Percentiles rank a stretch among this genome's conserved stretches.
phyloP scores from a whole-genome alignment of 176 grass and related monocot species.

The Eragrostis nindensis region DNA sequence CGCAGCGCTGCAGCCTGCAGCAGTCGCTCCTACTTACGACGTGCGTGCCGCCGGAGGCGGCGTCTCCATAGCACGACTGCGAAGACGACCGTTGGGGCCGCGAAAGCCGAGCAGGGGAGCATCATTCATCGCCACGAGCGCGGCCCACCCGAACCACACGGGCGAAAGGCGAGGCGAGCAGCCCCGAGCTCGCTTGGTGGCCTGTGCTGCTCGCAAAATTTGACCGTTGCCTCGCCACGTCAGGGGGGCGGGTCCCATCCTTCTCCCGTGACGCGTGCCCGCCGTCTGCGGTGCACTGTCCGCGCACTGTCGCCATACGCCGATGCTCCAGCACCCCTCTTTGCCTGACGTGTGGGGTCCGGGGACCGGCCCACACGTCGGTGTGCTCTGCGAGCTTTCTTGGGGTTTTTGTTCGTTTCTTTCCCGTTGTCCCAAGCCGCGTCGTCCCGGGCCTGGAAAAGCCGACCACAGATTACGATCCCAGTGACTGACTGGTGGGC shows the following conservation, averaged over 20 bases:
- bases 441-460: neutral
- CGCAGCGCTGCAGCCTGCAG: neutral
- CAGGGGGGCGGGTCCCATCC: neutral
- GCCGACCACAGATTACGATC: neutral
- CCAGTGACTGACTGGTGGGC: neutral
- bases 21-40: neutral
- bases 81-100: constrained; percentile 44
- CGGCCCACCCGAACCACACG: constrained; percentile 14
- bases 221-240: constrained; percentile 64
- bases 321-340: neutral
- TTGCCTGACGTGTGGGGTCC: constrained; percentile 5
- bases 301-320: constrained; percentile 22
- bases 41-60: constrained; percentile 8
- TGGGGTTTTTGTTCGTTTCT: constrained; percentile 16
- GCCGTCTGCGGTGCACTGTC: neutral
- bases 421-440: constrained; percentile 38
- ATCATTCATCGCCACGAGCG: constrained; percentile 25
- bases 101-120: constrained; percentile 35
- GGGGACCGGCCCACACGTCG: neutral
- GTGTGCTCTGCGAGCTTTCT: neutral
- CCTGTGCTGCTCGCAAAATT: constrained; percentile 43
- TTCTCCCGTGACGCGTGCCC: neutral
- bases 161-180: too few species aligned
- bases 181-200: too few species aligned
- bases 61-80: neutral